Base-by-base conservation (phyloP, 441 rosid species). In the Populus trichocarpa region DNA sequence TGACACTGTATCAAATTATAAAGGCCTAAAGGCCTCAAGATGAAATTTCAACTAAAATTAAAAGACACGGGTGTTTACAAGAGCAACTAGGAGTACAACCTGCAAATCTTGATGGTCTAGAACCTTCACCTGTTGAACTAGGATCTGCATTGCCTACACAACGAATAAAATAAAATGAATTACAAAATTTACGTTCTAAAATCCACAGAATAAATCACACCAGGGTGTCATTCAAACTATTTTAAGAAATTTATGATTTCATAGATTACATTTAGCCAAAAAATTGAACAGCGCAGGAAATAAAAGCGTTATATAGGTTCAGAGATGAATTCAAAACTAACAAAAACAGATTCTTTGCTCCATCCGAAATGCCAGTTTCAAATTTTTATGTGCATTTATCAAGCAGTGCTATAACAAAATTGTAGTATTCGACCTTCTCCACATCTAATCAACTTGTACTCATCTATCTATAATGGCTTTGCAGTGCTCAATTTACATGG, bases 101-200 rank as follows among this genome's bases (percentile, higher is more conserved):
- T 92, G 95, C 46, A 95, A 81, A 77, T 30, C 32, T 30, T 4
- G 32, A 28, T 30, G 32, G 32, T 30, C 32, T 2, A 30, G 32
- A 30, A 30, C 80, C 83, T 87, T 91, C 86, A 91, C 88, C 71
- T 89, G 93, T 79, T 89, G 81, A 72, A 75, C 32, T 71, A 63
- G 93, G 95, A 88, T 93, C 93, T n/a, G 93, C 97, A 32, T 93
- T 87, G 78, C 97, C 93, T 93, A 75, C 61, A 73, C 22, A 32
- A 33, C 22, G 76, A 79, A 59, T 40, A 26, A 63, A 76, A 77
- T 13, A 70, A 36, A 30, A 67, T 16, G 6, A 9, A 33, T 69
- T 53, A 16, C 26, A 67, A 6, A 33, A 50, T 22, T 4, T 22
- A 50, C 33, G 50, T 26, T 11, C 13, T 38, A 11, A 6, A 71